A percentile compares a stretch with the other conserved stretches of the same genome.
Evolutionary conservation across 163 green algal genomes (phyloP).

Genomic region (Scenedesmus sp.): DNA sequence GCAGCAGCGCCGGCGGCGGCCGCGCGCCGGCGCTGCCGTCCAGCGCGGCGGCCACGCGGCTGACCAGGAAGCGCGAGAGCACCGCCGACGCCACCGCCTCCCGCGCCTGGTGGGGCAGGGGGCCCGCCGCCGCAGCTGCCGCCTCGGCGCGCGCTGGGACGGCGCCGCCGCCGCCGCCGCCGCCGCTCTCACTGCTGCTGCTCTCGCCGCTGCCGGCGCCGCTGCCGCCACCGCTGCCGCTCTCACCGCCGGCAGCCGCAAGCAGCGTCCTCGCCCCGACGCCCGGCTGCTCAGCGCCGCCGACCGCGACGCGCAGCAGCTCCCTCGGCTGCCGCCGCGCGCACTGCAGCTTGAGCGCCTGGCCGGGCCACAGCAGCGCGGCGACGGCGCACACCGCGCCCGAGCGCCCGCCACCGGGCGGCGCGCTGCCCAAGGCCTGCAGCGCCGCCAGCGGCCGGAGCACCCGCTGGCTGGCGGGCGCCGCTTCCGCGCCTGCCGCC

Average conservation of each 20-base stretch:
- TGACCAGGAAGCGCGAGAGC: no score
- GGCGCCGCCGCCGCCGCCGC: not conserved
- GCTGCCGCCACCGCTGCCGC: not conserved
- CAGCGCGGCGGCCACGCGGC: no score
- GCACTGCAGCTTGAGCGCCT: not conserved
- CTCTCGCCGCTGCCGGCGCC: not conserved
- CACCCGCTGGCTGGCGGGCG: not conserved
- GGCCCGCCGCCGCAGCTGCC: not conserved
- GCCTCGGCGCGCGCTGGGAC: not conserved
- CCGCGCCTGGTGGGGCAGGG: no score
- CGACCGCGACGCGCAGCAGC: no score
- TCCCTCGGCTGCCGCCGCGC: not conserved
- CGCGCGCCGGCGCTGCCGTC: no score
- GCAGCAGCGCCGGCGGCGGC: not conserved
- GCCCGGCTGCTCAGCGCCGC: no score
- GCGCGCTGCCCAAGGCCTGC: no score
- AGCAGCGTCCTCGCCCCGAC: not conserved
- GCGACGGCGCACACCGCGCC: no score
- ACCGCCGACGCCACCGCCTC: no score
- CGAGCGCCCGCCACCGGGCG: no score
- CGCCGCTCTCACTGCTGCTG: not conserved
- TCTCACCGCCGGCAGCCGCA: slow-evolving; percentile 4
- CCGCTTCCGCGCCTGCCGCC: not conserved
- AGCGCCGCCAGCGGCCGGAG: no score
- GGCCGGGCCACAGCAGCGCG: not conserved